A percentile compares a stretch with the other conserved stretches of the same genome.
These are phyloP conservation scores for Crithidia acanthocephali DNA, from an alignment of 208 protist species.

Conservation along the genomic window DNA sequence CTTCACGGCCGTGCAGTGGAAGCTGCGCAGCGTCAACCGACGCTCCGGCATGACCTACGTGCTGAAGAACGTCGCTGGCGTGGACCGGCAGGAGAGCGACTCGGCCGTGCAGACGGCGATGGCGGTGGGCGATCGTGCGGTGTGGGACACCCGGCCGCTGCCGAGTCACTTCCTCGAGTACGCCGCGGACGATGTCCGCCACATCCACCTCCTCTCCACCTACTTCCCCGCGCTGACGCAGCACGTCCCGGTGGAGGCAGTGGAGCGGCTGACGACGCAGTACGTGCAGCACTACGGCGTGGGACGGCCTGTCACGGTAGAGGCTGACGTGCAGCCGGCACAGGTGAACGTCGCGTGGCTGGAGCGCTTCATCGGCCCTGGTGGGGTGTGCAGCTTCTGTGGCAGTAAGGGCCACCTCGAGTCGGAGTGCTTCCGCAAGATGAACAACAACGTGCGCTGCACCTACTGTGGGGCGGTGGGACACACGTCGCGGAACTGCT, in stretches of 20 bases:
- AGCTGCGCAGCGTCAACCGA: constrained; percentile 75
- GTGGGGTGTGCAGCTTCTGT: constrained; percentile 81
- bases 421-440: constrained; percentile 87
- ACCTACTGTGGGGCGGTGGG: constrained; percentile 76
- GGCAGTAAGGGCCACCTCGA: constrained; percentile 79
- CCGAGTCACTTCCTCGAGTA: constrained; percentile 90
- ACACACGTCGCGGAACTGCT: constrained; percentile 80
- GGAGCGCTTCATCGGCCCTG: constrained; percentile 81
- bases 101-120: constrained; percentile 85
- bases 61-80: constrained; percentile 66
- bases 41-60: constrained; percentile 88
- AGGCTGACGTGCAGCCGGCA: constrained; percentile 71
- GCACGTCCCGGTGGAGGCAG: constrained; percentile 35
- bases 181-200: constrained; percentile 88
- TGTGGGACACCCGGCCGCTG: constrained; percentile 91
- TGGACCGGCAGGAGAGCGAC: constrained; percentile 78
- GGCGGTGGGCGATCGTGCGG: constrained; percentile 77
- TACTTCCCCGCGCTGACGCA: constrained; percentile 31
- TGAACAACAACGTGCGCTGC: constrained; percentile 42
- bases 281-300: constrained; percentile 84
- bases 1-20: constrained; percentile 87
- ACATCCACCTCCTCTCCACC: constrained; percentile 73
- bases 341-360: constrained; percentile 79
- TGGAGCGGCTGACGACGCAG: constrained; percentile 69
- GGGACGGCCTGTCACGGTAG: constrained; percentile 56